Conservation (phyloP, 352 stramenopile species). For the Phytophthora quininea region DNA sequence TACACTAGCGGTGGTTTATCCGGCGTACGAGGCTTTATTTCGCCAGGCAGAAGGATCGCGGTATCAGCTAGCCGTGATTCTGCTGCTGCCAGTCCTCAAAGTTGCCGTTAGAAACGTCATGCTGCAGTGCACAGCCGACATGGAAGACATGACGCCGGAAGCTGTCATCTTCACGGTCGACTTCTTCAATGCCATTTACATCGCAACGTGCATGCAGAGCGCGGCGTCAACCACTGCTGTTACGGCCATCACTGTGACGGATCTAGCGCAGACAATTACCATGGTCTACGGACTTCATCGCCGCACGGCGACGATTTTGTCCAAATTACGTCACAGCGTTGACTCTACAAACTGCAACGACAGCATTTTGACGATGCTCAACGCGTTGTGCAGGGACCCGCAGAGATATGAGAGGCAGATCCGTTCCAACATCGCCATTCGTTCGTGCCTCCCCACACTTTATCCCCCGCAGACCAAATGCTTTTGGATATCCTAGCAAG, state of each 20-base stretch:
- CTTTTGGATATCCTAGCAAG: slow-evolving; percentile 10
- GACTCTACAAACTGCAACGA: neutral
- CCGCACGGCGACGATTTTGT: slow-evolving; percentile 4
- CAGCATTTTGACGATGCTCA: slow-evolving; percentile 1
- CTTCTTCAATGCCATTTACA: slow-evolving; percentile 29
- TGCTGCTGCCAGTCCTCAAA: slow-evolving; percentile 30
- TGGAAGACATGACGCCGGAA: slow-evolving; percentile 20
- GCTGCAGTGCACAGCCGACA: neutral
- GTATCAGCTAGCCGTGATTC: slow-evolving; percentile 11
- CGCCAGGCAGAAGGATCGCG: neutral
- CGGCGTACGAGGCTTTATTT: slow-evolving; percentile 13
- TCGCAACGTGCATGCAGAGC: slow-evolving; percentile 29
- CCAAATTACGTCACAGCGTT: neutral
- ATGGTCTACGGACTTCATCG: slow-evolving; percentile 20
- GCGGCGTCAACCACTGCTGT: slow-evolving; percentile 10
- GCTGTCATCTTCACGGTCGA: slow-evolving; percentile 24
- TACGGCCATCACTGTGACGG: slow-evolving; percentile 7
- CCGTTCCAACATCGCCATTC: slow-evolving; percentile 1
- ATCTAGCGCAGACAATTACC: slow-evolving; percentile 14
- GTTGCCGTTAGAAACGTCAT: slow-evolving; percentile 21
- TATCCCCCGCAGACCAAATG: slow-evolving; percentile 1
- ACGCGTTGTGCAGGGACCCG: slow-evolving; percentile 4
- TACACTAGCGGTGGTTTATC: slow-evolving; percentile 5
- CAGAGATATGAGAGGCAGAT: slow-evolving; percentile 2
- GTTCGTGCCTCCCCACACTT: slow-evolving; percentile 12